Evolutionary conservation across 345 rosid species (phyloP), one percentile per base, ranked within the genome.

Genomic region (Iberis pinnata): DNA sequence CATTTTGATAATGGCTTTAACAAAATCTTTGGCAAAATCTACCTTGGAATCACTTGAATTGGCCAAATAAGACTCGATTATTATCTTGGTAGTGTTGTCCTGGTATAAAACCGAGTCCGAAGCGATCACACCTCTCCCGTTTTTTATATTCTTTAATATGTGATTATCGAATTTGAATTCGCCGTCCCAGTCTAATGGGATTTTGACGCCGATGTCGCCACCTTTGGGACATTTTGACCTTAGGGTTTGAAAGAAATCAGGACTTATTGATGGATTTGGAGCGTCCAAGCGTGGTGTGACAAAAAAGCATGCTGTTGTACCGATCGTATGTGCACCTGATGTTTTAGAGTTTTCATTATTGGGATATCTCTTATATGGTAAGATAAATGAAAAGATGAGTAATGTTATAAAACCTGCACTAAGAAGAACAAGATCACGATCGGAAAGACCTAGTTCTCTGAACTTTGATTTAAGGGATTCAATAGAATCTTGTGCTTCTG

Each of bases 351-450:
- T n/a, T n/a, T n/a, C n/a, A n/a, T n/a, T n/a, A n/a, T n/a, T n/a
- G n/a, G n/a, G n/a, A n/a, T n/a, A n/a, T n/a, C n/a, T n/a, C n/a
- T n/a, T n/a, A n/a, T n/a, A n/a, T n/a, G n/a, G n/a, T n/a, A n/a
- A n/a, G n/a, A n/a, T n/a, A n/a, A n/a, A n/a, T n/a, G n/a, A n/a
- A n/a, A n/a, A n/a, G 42, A 37, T 50, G 42, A 46, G 6, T n/a
- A n/a, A n/a, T n/a, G n/a, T 71, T n/a, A n/a, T n/a, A n/a, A n/a
- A n/a, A 75, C 83, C 80, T 7, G 76, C 80, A 42, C 78, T 75
- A 5, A 75, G 74, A 53, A 75, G 77, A 15, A 78, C 77, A 50
- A 78, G 71, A 27, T 78, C 82, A 43, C 54, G 36, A 45, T 72
- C 74, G 0, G 83, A 78, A 58, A 75, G 83, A 15, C 78, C 80